Evolutionary conservation across 495 filamentous ascomycete genomes (phyloP).

Genomic region (Penicillium samsonianum): DNA sequence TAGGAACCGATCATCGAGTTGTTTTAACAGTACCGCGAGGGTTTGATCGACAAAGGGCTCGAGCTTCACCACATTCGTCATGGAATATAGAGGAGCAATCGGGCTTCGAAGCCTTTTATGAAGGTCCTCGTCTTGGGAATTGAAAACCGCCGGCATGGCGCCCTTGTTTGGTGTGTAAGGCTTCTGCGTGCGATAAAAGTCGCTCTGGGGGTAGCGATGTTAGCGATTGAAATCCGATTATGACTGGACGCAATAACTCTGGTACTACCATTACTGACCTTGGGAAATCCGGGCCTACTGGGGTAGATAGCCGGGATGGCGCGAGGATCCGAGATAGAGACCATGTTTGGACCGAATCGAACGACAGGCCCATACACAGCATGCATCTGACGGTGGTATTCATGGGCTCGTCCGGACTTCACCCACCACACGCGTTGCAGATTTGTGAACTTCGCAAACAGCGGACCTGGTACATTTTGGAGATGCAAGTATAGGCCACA

Average conservation of each 20-base stretch:
- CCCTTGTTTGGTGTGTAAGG: constrained; percentile 18
- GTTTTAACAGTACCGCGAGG: constrained; percentile 29
- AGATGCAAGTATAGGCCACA: not conserved
- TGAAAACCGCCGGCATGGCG: constrained; percentile 34
- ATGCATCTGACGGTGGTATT: constrained; percentile 43
- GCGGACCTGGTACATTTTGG: constrained; percentile 44
- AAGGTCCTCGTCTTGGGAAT: constrained; percentile 36
- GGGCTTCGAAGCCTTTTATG: constrained; percentile 40
- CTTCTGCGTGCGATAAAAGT: constrained; percentile 29
- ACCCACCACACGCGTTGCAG: constrained; percentile 37
- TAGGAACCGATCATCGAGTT: constrained; percentile 35
- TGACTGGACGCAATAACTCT: too few relatives aligned
- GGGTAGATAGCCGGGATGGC: constrained; percentile 46
- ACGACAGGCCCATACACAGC: constrained; percentile 53
- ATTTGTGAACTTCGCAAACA: constrained; percentile 37
- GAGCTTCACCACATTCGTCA: constrained; percentile 33
- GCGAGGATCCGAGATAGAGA: constrained; percentile 51
- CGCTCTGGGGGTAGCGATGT: constrained; percentile 12
- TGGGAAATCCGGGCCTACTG: constrained; percentile 21
- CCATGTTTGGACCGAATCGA: constrained; percentile 56
- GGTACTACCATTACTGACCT: constrained; percentile 18
- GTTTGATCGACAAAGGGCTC: constrained; percentile 37
- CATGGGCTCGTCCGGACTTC: constrained; percentile 25
- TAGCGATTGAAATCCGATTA: not conserved
- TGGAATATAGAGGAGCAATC: constrained; percentile 40